These are phyloP conservation scores for Chloropicon primus DNA, from an alignment of 139 green algal genomes.

Conservation along the genomic window DNA sequence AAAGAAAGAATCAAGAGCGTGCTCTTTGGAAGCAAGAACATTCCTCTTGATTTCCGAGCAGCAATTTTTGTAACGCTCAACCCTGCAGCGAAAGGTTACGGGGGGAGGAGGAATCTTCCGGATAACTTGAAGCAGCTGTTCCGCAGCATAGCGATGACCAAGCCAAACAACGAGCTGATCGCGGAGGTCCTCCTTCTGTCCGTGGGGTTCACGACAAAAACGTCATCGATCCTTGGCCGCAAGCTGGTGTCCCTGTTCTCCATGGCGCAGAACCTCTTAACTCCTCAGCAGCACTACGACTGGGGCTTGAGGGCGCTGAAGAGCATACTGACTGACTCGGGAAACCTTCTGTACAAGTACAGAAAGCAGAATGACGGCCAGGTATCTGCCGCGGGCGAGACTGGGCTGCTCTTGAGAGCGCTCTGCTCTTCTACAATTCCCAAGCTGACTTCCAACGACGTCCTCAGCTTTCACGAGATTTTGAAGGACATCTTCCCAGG, in stretches of 20 bases:
- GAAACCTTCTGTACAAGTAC: constrained; percentile 29
- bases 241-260: constrained; percentile 51
- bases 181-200: constrained; percentile 49
- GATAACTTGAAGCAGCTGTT: constrained; percentile 80
- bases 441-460: constrained; percentile 55
- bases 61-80: constrained; percentile 83
- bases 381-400: constrained; percentile 22
- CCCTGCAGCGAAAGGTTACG: constrained; percentile 60
- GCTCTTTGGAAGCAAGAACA: constrained; percentile 43
- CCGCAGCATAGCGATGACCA: constrained; percentile 55
- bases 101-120: constrained; percentile 62
- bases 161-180: constrained; percentile 64
- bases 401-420: constrained; percentile 44
- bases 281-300: constrained; percentile 64
- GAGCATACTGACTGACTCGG: constrained; percentile 42
- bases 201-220: constrained; percentile 44
- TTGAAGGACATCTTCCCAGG: constrained; percentile 27
- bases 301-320: constrained; percentile 56
- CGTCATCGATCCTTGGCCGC: constrained; percentile 29
- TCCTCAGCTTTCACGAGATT: constrained; percentile 23
- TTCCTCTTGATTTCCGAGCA: constrained; percentile 49
- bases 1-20: constrained; percentile 33
- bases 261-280: constrained; percentile 46
- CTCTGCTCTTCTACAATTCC: constrained; percentile 58
- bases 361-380: background rate